phyloP scores from a whole-genome alignment of 257 asterid species.

The Rauvolfia tetraphylla region DNA sequence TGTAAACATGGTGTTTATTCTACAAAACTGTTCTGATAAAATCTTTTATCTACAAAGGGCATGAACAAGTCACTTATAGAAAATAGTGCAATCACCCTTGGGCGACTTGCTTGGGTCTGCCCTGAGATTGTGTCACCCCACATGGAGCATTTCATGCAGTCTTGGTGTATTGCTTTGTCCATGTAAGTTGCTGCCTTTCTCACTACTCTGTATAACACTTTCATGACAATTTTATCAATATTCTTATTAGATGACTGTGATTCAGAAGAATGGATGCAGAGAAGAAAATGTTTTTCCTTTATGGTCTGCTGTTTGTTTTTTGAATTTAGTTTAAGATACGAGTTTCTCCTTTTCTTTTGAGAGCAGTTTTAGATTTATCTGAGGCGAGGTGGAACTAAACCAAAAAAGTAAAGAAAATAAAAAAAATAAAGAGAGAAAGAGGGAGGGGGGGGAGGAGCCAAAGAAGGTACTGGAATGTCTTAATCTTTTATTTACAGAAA shows the following conservation, averaged over 20 bases:
- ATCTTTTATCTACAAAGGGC: too few species aligned
- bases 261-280: not conserved
- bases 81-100: too few species aligned
- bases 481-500: not conserved
- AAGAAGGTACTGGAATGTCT: not conserved
- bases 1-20: too few species aligned
- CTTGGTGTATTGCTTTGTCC: slow-evolving; percentile 89
- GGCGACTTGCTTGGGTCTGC: too few species aligned
- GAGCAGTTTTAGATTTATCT: not conserved
- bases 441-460: too few species aligned
- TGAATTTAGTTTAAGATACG: not conserved
- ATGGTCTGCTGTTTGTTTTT: not conserved
- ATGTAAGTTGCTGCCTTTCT: slow-evolving; percentile 48
- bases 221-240: not conserved
- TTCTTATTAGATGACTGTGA: not conserved
- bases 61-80: too few species aligned
- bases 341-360: too few species aligned
- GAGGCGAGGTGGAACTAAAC: not conserved
- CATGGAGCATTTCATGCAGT: slow-evolving; percentile 96
- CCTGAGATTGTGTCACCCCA: slow-evolving; percentile 93
- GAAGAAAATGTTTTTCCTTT: not conserved
- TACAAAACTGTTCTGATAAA: too few species aligned
- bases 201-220: not conserved
- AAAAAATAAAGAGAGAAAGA: too few species aligned
- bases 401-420: not conserved